Evolutionary conservation across 1,139 yeast genomes (phyloP), one percentile per base, ranked within the genome.

Genomic region (Debaryomycetaceae sp.): DNA sequence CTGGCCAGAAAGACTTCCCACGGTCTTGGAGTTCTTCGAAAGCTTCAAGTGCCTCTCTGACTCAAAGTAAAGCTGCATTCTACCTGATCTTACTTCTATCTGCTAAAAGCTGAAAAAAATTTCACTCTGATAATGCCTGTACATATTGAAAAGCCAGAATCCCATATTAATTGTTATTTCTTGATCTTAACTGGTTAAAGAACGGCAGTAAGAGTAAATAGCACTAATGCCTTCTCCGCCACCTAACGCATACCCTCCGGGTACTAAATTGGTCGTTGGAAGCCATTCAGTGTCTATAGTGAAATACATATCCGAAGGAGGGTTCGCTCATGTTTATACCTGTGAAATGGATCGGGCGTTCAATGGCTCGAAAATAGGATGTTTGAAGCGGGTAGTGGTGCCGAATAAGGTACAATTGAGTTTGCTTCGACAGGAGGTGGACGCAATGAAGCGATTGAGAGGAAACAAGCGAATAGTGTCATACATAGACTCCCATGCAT

Each of bases 401-500:
- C 88, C 89, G 15, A 83, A 79, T 56, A 86, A 85, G 53, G 72
- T 75, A 58, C 84, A 85, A 26, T 67, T 86, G 54, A 78, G 79
- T 47, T 77, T 79, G 37, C 67, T 86, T 46, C 64, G 94, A 40
- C 87, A 83, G 45, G 95, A 86, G 56, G 94, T 86, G 5, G 92
- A 83, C 50, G 87, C 88, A 9, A 86, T 86, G 95, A 70, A 89
- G 59, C 73, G 94, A 36, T 70, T 92, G 40, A 70, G 82, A 41
- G 95, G 94, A 2, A 79, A 85, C 49, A 77, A 79, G 18, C 83
- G 86, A 53, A 82, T 92, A 48, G 98, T 94, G 9, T 79, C 85
- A 18, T 94, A 92, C 58, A 87, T 86, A 46, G 98, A 94, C 63
- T 87, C 96, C 3, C 96, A 92, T 65, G 98, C 98, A 4, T 80